Conservation (phyloP, 2,329 filamentous ascomycete species). For the Clathrospora elynae region DNA sequence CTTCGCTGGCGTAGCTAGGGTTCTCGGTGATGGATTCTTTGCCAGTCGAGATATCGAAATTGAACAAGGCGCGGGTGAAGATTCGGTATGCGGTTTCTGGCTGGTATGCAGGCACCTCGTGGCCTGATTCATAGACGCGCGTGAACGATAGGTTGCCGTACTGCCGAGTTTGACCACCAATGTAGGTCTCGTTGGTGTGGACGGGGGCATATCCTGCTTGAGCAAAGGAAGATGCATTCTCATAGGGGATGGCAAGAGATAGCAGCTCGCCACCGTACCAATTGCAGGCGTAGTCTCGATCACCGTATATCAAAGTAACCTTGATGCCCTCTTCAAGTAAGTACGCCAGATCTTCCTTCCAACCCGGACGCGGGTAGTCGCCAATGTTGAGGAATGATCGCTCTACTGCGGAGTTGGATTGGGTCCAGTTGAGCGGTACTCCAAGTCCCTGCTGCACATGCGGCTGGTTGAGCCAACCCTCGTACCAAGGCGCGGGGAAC, state of each 20-base stretch:
- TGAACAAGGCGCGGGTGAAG: slow-evolving; percentile 59
- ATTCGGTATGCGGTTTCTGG: slow-evolving; percentile 58
- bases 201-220: slow-evolving; percentile 74
- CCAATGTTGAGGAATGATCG: slow-evolving; percentile 55
- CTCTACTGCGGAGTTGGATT: slow-evolving; percentile 49
- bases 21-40: slow-evolving; percentile 50
- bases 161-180: slow-evolving; percentile 75
- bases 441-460: slow-evolving; percentile 62
- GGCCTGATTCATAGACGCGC: slow-evolving; percentile 59
- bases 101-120: slow-evolving; percentile 57
- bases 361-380: slow-evolving; percentile 56
- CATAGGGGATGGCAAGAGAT: slow-evolving; percentile 61
- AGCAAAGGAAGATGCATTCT: slow-evolving; percentile 62
- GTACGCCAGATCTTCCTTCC: slow-evolving; percentile 57
- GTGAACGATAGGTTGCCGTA: slow-evolving; percentile 68
- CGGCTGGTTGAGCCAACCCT: slow-evolving; percentile 62
- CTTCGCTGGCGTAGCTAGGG: slow-evolving; percentile 43
- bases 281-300: slow-evolving; percentile 56
- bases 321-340: slow-evolving; percentile 57
- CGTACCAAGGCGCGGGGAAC: slow-evolving; percentile 51
- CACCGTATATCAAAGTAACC: slow-evolving; percentile 40
- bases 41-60: slow-evolving; percentile 61
- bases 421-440: slow-evolving; percentile 64
- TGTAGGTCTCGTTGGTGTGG: slow-evolving; percentile 68
- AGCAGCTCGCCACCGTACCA: slow-evolving; percentile 77